Conservation (phyloP, 768 basidiomycete species). For the Phaeolepiota aurea region DNA sequence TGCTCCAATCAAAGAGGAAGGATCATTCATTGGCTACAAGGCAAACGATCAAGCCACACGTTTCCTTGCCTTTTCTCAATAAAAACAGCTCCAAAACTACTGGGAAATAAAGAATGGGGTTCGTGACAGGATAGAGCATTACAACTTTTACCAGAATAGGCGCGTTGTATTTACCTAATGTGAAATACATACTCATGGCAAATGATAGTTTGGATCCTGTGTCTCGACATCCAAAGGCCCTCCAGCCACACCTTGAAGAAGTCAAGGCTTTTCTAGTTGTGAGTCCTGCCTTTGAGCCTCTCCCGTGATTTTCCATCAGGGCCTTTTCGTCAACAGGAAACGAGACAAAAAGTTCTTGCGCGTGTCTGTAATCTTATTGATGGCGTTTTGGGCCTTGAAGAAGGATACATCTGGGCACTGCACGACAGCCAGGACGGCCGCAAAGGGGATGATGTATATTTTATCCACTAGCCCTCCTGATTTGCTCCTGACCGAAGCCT, state of each 20-base stretch:
- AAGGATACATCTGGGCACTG: constrained; percentile 22
- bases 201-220: constrained; percentile 19
- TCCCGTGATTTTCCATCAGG: background rate
- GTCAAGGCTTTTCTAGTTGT: constrained; percentile 19
- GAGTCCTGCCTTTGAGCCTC: no score
- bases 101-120: constrained; percentile 28
- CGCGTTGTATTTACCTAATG: constrained; percentile 4
- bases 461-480: background rate
- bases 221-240: constrained; percentile 17
- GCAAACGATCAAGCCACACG: constrained; percentile 7
- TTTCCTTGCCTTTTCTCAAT: background rate
- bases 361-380: constrained; percentile 21
- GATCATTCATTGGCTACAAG: constrained; percentile 26
- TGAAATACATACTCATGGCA: background rate
- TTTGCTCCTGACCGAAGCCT: background rate
- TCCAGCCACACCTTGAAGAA: constrained; percentile 20
- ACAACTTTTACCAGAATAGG: constrained; percentile 22
- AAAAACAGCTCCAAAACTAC: constrained; percentile 16
- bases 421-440: constrained; percentile 18
- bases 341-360: constrained; percentile 19
- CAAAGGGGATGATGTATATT: constrained; percentile 19
- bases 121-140: constrained; percentile 24
- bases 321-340: constrained; percentile 9
- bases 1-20: constrained; percentile 23
- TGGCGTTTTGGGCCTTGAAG: constrained; percentile 18